A percentile compares a stretch with the other conserved stretches of the same genome.
These are phyloP conservation scores for Rhinocladiella similis DNA, from an alignment of 2,329 filamentous ascomycete species.

Conservation along the genomic window DNA sequence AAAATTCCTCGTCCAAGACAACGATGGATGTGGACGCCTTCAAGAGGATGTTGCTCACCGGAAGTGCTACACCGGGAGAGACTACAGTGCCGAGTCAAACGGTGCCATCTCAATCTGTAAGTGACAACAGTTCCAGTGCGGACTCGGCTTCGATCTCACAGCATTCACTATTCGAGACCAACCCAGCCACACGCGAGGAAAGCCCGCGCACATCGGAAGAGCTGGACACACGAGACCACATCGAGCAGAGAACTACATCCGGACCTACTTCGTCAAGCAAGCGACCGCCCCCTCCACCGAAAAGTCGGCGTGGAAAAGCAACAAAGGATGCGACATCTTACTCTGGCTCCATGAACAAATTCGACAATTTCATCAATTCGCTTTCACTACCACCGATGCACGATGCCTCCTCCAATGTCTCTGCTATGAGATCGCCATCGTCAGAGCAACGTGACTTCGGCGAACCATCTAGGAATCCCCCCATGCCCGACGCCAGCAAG, in stretches of 20 bases:
- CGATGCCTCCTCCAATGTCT: constrained; percentile 7
- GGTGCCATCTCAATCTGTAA: constrained; percentile 30
- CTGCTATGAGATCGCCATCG: constrained; percentile 27
- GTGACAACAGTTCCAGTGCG: constrained; percentile 53
- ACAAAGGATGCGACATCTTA: constrained; percentile 49
- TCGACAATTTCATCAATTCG: constrained; percentile 24
- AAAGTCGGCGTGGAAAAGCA: constrained; percentile 74
- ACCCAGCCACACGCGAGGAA: constrained; percentile 46
- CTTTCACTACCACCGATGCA: constrained; percentile 11
- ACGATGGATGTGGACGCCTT: constrained; percentile 77
- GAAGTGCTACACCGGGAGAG: constrained; percentile 38
- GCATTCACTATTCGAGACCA: constrained; percentile 59
- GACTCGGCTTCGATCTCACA: constrained; percentile 61
- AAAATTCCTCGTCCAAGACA: constrained; percentile 33
- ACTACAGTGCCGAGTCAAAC: constrained; percentile 22
- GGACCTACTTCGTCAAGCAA: constrained; percentile 47
- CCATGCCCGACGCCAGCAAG: constrained; percentile 8
- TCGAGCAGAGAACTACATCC: constrained; percentile 45
- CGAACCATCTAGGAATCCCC: neutral
- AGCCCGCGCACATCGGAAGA: constrained; percentile 62
- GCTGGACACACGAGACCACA: constrained; percentile 54
- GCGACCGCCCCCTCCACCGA: constrained; percentile 71
- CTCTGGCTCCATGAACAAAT: constrained; percentile 14
- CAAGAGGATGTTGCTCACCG: constrained; percentile 73
- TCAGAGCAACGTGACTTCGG: constrained; percentile 26